Evolutionary conservation across 2,329 filamentous ascomycete genomes (phyloP).

Genomic region (Pseudocercospora cruenta): DNA sequence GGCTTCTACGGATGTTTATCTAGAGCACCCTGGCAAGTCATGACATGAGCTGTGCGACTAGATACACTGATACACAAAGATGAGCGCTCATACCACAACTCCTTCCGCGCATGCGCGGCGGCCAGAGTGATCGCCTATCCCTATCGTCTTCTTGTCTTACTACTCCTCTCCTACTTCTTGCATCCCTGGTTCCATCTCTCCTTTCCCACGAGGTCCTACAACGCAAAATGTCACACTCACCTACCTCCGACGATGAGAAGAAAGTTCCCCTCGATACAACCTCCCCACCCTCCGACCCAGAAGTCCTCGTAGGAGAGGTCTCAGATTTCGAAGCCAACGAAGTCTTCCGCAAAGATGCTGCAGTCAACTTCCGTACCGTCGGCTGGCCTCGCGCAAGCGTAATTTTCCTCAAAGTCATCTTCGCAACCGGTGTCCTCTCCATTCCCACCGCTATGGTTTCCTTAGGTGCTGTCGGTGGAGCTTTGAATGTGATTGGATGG

Average conservation of each 20-base stretch:
- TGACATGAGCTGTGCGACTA: neutral
- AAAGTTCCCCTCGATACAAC: conserved; percentile 19
- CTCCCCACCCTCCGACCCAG: conserved; percentile 2
- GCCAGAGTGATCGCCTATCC: neutral
- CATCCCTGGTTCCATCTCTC: neutral
- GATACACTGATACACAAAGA: neutral
- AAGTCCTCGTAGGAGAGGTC: conserved; percentile 24
- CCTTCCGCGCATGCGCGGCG: neutral
- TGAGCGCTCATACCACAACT: neutral
- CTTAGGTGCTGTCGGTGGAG: conserved; percentile 53
- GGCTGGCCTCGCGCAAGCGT: conserved; percentile 56
- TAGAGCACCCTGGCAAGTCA: neutral
- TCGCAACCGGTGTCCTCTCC: conserved; percentile 55
- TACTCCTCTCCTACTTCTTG: neutral
- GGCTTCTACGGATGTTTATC: neutral
- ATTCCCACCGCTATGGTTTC: conserved; percentile 55
- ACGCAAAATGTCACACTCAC: conserved; percentile 9
- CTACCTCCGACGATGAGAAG: conserved; percentile 20
- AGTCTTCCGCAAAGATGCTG: conserved; percentile 55
- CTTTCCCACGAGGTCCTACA: neutral
- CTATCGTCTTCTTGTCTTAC: neutral
- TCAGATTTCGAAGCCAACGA: conserved; percentile 46
- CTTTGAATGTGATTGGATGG: conserved; percentile 54
- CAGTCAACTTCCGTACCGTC: conserved; percentile 59
- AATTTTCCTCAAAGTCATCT: conserved; percentile 59